Evolutionary conservation across 495 filamentous ascomycete genomes (phyloP).

Genomic region (Aspergillus sparsus): DNA sequence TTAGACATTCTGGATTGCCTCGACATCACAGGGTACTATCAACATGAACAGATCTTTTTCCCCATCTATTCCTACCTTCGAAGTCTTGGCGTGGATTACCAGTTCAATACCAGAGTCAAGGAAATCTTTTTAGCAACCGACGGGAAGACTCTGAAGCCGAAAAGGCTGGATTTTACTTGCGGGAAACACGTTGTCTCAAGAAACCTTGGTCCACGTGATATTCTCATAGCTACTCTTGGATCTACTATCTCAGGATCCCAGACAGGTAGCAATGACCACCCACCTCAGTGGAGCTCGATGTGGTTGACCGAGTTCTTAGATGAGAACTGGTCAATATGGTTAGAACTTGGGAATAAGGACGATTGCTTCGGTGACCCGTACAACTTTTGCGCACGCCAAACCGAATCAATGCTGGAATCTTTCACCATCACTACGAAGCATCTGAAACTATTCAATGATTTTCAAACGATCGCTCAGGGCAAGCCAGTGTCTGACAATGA

Average conservation of each 20-base stretch:
- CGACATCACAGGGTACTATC: conserved; percentile 9
- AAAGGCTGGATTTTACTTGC: no score
- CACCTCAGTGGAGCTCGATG: neutral
- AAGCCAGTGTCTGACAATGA: no score
- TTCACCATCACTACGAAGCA: conserved; percentile 9
- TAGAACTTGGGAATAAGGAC: neutral
- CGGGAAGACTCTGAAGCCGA: no score
- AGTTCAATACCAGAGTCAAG: neutral
- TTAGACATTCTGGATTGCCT: neutral
- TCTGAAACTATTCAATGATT: neutral
- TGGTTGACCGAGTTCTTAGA: neutral
- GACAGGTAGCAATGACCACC: neutral
- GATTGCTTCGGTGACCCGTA: neutral
- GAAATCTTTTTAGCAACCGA: neutral
- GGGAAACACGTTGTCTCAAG: neutral
- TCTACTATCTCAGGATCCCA: conserved; percentile 4
- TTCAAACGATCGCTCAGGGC: neutral
- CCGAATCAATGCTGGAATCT: conserved; percentile 5
- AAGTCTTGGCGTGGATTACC: conserved; percentile 4
- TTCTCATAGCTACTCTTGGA: conserved; percentile 3
- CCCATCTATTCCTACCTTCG: conserved; percentile 7
- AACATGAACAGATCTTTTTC: conserved; percentile 2
- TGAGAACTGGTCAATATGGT: conserved; percentile 9
- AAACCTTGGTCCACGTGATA: neutral
- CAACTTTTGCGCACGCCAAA: neutral